Conservation (phyloP, 805 yeast genomes). For the Yueomyces sp. region DNA sequence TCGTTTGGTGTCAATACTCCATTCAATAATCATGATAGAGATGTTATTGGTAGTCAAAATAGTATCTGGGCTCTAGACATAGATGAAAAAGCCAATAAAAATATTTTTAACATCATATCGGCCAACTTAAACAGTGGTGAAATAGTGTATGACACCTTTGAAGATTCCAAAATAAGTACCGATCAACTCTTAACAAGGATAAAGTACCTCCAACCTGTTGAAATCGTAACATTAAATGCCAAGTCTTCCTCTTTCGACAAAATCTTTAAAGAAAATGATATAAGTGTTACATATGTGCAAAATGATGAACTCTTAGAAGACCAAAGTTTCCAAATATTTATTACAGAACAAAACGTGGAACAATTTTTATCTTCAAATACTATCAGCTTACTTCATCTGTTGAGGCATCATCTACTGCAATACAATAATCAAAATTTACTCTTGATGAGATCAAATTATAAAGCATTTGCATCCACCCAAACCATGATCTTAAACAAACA, state of each 20-base stretch:
- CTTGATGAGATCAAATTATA: slow-evolving; percentile 35
- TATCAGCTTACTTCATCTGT: too few relatives aligned
- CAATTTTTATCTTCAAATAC: too few relatives aligned
- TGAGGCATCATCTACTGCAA: slow-evolving; percentile 33
- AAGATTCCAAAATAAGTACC: slow-evolving; percentile 38
- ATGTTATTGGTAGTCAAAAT: slow-evolving; percentile 13
- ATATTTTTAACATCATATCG: slow-evolving; percentile 23
- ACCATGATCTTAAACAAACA: slow-evolving; percentile 48
- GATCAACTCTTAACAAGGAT: slow-evolving; percentile 62
- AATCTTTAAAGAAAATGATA: too few relatives aligned
- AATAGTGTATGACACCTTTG: slow-evolving; percentile 55
- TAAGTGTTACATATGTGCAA: too few relatives aligned
- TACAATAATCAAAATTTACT: slow-evolving; percentile 51
- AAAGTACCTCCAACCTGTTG: slow-evolving; percentile 64
- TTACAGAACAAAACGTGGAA: too few relatives aligned
- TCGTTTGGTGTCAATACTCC: slow-evolving; percentile 39
- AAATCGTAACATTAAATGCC: slow-evolving; percentile 31
- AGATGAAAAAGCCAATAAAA: slow-evolving; percentile 12
- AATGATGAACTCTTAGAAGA: too few relatives aligned
- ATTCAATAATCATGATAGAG: slow-evolving; percentile 38
- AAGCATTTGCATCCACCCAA: slow-evolving; percentile 29
- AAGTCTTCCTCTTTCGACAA: too few relatives aligned
- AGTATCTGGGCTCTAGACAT: slow-evolving; percentile 18
- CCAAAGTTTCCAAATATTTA: too few relatives aligned
- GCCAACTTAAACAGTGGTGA: slow-evolving; percentile 73